These are phyloP conservation scores for Phytopythium litorale DNA, from an alignment of 352 stramenopile genomes.

Conservation along the genomic window DNA sequence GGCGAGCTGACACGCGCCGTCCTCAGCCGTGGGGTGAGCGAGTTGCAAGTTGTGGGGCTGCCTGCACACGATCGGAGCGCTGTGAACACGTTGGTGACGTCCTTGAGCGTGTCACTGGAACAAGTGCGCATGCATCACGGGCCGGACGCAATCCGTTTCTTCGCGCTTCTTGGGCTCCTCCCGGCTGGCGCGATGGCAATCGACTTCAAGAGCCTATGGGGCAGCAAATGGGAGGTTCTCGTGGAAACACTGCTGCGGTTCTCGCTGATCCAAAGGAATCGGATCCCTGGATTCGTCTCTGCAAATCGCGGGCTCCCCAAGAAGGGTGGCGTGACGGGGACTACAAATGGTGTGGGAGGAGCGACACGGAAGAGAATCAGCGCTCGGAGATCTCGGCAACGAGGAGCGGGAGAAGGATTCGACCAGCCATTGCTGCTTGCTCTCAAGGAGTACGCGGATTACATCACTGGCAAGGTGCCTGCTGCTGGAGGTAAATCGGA, in stretches of 20 bases:
- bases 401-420: conserved; percentile 30
- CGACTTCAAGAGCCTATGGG: conserved; percentile 78
- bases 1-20: conserved; percentile 71
- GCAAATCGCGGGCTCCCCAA: conserved; percentile 56
- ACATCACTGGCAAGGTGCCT: conserved; percentile 38
- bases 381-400: conserved; percentile 21
- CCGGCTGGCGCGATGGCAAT: conserved; percentile 69
- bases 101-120: conserved; percentile 66
- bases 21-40: conserved; percentile 60
- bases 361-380: conserved; percentile 1
- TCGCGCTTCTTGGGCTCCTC: conserved; percentile 63
- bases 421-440: conserved; percentile 60
- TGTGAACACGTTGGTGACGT: conserved; percentile 75
- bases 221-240: conserved; percentile 52
- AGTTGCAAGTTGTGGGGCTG: conserved; percentile 62
- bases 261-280: conserved; percentile 72
- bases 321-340: conserved; percentile 24
- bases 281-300: conserved; percentile 59
- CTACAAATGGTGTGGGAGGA: conserved; percentile 4
- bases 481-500: conserved; percentile 18
- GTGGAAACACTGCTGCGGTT: conserved; percentile 70
- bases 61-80: conserved; percentile 63
- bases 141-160: conserved; percentile 69
- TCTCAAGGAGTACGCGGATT: conserved; percentile 69
- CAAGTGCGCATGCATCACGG: conserved; percentile 69